Evolutionary conservation across 257 asterid species (phyloP), one percentile per base, ranked within the genome.

Genomic region (Anisodus tanguticus): DNA sequence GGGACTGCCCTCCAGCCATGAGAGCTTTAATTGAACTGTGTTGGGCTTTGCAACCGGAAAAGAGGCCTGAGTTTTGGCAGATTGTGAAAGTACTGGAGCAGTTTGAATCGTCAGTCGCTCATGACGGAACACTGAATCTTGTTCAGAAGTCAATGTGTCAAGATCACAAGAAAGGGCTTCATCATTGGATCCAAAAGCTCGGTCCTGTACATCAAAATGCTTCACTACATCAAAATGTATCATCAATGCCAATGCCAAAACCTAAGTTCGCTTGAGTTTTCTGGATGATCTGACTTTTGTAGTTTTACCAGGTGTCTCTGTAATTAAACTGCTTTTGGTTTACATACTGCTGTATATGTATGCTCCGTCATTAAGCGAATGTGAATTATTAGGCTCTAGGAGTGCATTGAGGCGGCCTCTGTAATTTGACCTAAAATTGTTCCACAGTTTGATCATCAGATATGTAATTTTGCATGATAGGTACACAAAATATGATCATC

Each of bases 21-120:
- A 92, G 88, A 88, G 93, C 93, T n/a, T 87, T 96, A 67, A 92
- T 96, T 39, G 97, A 90, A 76, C 97, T 90, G 84, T 94, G 99
- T 59, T 96, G 99, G 99, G 88, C 94, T n/a, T 71, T 81, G 83
- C 91, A 92, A 35, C 95, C 98, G 1, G 95, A 94, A 41, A 96
- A 92, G 89, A 92, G 98, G 85, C 99, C 98, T 0, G 98, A 95
- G 84, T 97, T 95, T 85, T 90, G 95, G 97, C 97, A 93, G 92
- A 91, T 97, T 17, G 95, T 95, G 87, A 91, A 93, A 91, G 94
- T 93, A 9, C 84, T 97, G 80, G 97, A 97, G 88, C 91, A 90
- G 91, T 93, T 97, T 6, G 92, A 92, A 85, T 81, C 92, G 69
- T 92, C 97, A 3, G 82, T 88, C 1, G 90, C 92, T 81, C 87